These are phyloP conservation scores for Metschnikowia chrysomelidarum DNA, from an alignment of 805 yeast genomes.

Conservation along the genomic window DNA sequence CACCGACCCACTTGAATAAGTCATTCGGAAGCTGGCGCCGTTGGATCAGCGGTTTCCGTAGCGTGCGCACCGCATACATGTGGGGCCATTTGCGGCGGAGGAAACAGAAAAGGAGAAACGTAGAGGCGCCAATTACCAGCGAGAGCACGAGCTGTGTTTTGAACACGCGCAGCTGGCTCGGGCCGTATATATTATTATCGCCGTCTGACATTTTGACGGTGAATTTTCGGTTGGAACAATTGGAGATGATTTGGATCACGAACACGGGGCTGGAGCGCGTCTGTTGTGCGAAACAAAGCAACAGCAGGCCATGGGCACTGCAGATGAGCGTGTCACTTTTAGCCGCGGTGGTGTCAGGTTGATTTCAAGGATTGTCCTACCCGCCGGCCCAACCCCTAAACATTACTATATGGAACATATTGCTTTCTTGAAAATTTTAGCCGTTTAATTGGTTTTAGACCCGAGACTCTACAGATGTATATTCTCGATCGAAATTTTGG, in stretches of 20 bases:
- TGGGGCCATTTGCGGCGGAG: conserved; percentile 55
- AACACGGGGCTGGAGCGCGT: neutral
- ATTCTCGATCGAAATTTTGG: too few species aligned
- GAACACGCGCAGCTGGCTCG: conserved; percentile 56
- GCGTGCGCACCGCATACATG: conserved; percentile 54
- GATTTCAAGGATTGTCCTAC: too few species aligned
- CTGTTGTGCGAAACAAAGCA: too few species aligned
- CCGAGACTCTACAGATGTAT: too few species aligned
- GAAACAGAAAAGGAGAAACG: conserved; percentile 50
- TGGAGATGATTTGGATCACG: neutral
- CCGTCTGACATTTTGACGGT: conserved; percentile 4
- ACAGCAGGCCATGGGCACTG: too few species aligned
- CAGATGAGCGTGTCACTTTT: too few species aligned
- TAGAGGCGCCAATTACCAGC: conserved; percentile 42
- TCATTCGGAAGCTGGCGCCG: conserved; percentile 40
- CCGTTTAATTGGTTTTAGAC: too few species aligned
- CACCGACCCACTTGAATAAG: conserved; percentile 26
- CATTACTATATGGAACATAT: too few species aligned
- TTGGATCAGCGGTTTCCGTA: conserved; percentile 38
- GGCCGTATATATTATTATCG: conserved; percentile 33
- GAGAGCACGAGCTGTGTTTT: conserved; percentile 53
- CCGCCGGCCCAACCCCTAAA: too few species aligned
- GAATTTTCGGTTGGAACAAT: too few species aligned
- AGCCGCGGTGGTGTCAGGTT: too few species aligned
- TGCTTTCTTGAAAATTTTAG: too few species aligned